Evolutionary conservation across 257 asterid species (phyloP).

Genomic region (Leonotis leonurus): DNA sequence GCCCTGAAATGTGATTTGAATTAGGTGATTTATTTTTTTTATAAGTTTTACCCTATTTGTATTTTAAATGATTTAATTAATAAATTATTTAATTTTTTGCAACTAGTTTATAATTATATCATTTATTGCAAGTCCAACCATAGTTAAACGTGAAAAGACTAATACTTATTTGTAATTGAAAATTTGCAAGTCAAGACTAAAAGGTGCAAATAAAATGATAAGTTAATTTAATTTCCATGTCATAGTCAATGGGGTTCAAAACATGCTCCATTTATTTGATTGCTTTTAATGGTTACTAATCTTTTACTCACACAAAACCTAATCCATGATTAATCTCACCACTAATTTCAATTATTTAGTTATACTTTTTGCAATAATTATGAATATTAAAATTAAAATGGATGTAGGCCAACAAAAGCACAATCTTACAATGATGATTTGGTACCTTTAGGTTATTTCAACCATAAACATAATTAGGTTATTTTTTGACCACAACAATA

Average conservation of each 20-base stretch:
- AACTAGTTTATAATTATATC: too few species aligned
- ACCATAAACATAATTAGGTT: slow-evolving; percentile 21
- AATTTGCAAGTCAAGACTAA: slow-evolving; percentile 15
- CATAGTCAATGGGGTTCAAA: slow-evolving; percentile 31
- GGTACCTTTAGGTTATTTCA: slow-evolving; percentile 17
- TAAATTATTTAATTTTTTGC: too few species aligned
- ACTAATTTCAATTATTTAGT: neutral
- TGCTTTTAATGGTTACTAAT: slow-evolving; percentile 5
- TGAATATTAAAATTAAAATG: slow-evolving; percentile 8
- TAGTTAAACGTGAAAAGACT: too few species aligned
- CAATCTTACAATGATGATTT: slow-evolving; percentile 6
- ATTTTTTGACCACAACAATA: slow-evolving; percentile 7
- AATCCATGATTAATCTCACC: too few species aligned
- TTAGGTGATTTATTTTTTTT: too few species aligned
- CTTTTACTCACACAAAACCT: too few species aligned
- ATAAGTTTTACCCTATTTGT: too few species aligned
- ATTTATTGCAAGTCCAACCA: too few species aligned
- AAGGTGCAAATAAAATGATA: slow-evolving; percentile 5
- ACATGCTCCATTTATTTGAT: slow-evolving; percentile 20
- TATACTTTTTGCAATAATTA: neutral
- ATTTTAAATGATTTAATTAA: too few species aligned
- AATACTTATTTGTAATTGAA: too few species aligned
- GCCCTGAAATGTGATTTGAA: neutral
- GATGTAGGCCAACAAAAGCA: slow-evolving; percentile 9
- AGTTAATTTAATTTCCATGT: slow-evolving; percentile 1